Evolutionary conservation across 1,139 yeast species (phyloP).

Genomic region (Petasospora rhodanensis): DNA sequence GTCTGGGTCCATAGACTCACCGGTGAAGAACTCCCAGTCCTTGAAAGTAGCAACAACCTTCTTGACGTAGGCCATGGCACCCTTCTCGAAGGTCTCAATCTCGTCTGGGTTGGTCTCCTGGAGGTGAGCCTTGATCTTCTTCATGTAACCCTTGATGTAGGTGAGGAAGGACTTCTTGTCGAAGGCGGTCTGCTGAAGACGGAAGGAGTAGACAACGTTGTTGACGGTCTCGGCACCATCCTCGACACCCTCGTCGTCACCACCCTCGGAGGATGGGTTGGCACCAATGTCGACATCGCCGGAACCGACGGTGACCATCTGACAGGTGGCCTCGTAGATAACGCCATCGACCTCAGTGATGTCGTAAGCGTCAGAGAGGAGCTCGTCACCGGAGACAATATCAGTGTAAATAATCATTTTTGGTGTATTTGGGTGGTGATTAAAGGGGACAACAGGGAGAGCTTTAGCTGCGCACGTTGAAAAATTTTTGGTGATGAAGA

Average conservation of each 20-base stretch:
- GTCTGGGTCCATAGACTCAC: conserved; percentile 99
- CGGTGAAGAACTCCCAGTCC: conserved; percentile 99
- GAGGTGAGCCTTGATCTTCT: conserved; percentile 83
- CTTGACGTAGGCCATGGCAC: conserved; percentile 93
- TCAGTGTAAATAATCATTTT: conserved; percentile 30
- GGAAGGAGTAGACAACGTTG: conserved; percentile 98
- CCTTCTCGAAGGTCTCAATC: conserved; percentile 88
- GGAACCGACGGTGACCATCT: conserved; percentile 82
- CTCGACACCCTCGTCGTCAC: conserved; percentile 73
- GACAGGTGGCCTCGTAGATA: conserved; percentile 95
- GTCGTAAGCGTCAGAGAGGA: conserved; percentile 97
- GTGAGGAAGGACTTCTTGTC: conserved; percentile 97
- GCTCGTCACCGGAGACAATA: conserved; percentile 90
- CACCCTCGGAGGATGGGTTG: conserved; percentile 98
- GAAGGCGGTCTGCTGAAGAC: conserved; percentile 90
- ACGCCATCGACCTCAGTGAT: conserved; percentile 79
- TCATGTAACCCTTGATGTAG: conserved; percentile 98
- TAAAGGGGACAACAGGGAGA: too few species aligned
- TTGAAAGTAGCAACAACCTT: conserved; percentile 91
- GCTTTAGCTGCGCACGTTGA: conserved; percentile 4
- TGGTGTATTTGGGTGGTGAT: background rate
- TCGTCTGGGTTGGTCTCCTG: conserved; percentile 85
- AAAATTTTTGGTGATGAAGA: conserved; percentile 4
- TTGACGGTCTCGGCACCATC: conserved; percentile 86
- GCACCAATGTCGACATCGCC: conserved; percentile 98